phyloP scores from a whole-genome alignment of 495 filamentous ascomycete species.

The Xylaria nigripes region DNA sequence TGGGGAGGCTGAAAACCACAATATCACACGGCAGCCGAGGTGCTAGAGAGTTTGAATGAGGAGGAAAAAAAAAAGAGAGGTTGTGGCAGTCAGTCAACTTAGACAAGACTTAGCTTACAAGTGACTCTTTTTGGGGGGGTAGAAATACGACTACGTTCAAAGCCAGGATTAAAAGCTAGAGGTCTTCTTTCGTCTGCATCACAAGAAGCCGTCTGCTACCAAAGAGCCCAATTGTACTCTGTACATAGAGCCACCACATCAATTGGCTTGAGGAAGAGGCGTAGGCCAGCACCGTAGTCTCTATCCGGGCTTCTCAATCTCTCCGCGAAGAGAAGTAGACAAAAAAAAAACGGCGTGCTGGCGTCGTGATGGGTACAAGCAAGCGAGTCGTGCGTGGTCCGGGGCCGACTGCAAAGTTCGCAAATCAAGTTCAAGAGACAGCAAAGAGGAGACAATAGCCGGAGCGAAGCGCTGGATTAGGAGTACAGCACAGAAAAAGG shows the following conservation, averaged over 20 bases:
- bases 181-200: not conserved
- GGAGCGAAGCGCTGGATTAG: not conserved
- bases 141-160: slow-evolving; percentile 3
- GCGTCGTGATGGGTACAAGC: not conserved
- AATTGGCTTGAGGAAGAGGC: slow-evolving; percentile 1
- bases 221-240: slow-evolving; percentile 6
- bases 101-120: not conserved
- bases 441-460: not conserved
- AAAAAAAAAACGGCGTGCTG: not conserved
- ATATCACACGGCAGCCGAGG: not conserved
- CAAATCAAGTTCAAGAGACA: slow-evolving; percentile 3
- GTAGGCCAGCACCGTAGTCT: not conserved
- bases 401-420: not conserved
- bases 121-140: not conserved
- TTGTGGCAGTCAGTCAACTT: not conserved
- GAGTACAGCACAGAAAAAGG: slow-evolving; percentile 2
- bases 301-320: not conserved
- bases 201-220: slow-evolving; percentile 1
- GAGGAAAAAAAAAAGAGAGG: not conserved
- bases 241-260: not conserved
- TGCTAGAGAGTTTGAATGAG: not conserved
- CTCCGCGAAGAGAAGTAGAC: not conserved
- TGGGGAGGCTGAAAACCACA: not conserved
- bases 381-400: not conserved
- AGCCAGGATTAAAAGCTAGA: not conserved